Evolutionary conservation across 768 basidiomycete genomes (phyloP).

Genomic region (Tulasnella sp.): DNA sequence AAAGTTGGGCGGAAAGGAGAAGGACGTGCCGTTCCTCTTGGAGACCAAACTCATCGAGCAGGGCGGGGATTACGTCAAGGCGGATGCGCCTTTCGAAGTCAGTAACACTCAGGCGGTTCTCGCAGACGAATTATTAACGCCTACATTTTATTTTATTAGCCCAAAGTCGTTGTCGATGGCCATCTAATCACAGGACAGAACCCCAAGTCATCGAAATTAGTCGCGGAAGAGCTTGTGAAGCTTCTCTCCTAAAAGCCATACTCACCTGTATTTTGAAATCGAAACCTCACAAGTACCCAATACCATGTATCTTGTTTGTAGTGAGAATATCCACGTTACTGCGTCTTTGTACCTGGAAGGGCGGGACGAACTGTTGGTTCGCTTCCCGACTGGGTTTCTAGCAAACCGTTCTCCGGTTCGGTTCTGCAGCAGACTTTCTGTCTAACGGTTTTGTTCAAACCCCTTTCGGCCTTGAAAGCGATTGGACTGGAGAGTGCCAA

Average conservation of each 20-base stretch:
- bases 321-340: neutral
- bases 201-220: slow-evolving; percentile 55
- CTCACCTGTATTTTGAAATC: neutral
- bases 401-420: neutral
- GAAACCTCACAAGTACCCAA: neutral
- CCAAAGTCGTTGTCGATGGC: slow-evolving; percentile 55
- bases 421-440: neutral
- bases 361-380: neutral
- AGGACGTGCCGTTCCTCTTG: slow-evolving; percentile 63
- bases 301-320: neutral
- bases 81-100: slow-evolving; percentile 53
- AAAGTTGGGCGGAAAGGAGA: slow-evolving; percentile 42
- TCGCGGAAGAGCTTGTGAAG: slow-evolving; percentile 57
- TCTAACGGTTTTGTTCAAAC: neutral
- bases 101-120: slow-evolving; percentile 32
- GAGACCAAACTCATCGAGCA: slow-evolving; percentile 60
- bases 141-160: slow-evolving; percentile 25
- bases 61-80: slow-evolving; percentile 62
- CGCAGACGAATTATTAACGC: neutral
- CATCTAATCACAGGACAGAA: slow-evolving; percentile 70
- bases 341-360: neutral
- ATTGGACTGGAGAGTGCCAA: neutral
- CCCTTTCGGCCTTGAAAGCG: neutral
- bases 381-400: neutral
- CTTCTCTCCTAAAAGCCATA: slow-evolving; percentile 37